Evolutionary conservation across 768 basidiomycete genomes (phyloP), one percentile per base, ranked within the genome.

Genomic region (Mrakia blollopis): DNA sequence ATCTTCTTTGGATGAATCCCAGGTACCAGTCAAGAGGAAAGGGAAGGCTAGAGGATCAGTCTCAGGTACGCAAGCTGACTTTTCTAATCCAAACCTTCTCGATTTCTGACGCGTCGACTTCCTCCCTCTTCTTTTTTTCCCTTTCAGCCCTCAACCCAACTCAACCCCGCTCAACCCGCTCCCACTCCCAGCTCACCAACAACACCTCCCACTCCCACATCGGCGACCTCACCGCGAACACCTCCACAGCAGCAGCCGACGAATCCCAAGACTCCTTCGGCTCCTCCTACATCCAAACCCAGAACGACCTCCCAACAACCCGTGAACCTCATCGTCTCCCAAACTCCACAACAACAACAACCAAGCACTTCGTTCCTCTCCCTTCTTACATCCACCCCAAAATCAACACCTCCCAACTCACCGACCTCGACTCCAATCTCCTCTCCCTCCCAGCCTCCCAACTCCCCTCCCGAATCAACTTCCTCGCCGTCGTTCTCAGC

Each of bases 391-490:
- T 68, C 37, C 65, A 68, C 37, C 65, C 65, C 39, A 68, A 41
- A 39, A 68, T 68, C 65, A 68, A 68, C 65, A 35, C 65, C 25
- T 68, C 65, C 39, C 37, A 68, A 5, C 65, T 68, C 16, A 39
- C 37, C 39, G 14, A 37, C 10, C 65, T 68, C 10, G 65, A 68
- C 37, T 35, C 65, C 14, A 13, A 35, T 25, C 25, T 68, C 25
- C 35, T 68, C 37, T 21, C 21, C 65, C 35, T 39, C 35, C 16
- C 39, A 30, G 63, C 30, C 32, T 65, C 63, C 13, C 65, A 68
- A 25, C 65, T 68, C 13, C 65, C 65, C 65, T 68, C 65, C 0
- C 35, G 35, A 8, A 41, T 68, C 37, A 37, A 68, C 35, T 68
- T 68, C 11, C 65, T 68, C 35, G 65, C 65, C 6, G 65, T 68